Evolutionary conservation across 2,329 filamentous ascomycete species (phyloP).

Genomic region (Penicillium sp.): DNA sequence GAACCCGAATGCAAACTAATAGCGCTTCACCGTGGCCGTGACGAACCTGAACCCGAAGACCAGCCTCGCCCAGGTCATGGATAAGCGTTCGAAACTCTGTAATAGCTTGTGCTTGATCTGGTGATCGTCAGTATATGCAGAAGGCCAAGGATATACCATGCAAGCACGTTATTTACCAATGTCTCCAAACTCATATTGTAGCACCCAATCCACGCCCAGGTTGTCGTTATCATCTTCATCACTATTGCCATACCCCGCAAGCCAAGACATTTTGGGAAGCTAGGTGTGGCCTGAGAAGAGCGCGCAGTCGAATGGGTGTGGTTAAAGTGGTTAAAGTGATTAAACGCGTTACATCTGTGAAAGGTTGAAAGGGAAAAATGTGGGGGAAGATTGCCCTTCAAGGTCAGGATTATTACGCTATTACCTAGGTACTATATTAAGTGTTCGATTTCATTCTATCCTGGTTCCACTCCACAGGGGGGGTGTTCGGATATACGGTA

Average conservation of each 20-base stretch:
- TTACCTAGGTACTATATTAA: not conserved
- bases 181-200: constrained; percentile 72
- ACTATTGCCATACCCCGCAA: constrained; percentile 22
- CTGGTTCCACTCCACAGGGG: not conserved
- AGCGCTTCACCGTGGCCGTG: constrained; percentile 72
- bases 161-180: constrained; percentile 54
- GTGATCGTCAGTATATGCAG: constrained; percentile 15
- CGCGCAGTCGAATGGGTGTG: not conserved
- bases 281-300: not conserved
- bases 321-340: not conserved
- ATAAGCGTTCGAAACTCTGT: constrained; percentile 76
- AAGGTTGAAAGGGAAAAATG: not conserved
- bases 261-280: constrained; percentile 28
- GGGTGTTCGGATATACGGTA: not conserved
- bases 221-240: constrained; percentile 56
- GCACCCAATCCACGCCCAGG: constrained; percentile 81
- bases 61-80: constrained; percentile 70
- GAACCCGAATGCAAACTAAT: constrained; percentile 78
- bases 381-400: not conserved
- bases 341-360: not conserved
- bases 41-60: constrained; percentile 85
- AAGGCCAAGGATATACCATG: not conserved
- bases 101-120: constrained; percentile 69
- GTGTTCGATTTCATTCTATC: not conserved
- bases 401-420: not conserved